These are phyloP conservation scores for Neltuma alba DNA, from an alignment of 306 rosid genomes.

Conservation along the genomic window DNA sequence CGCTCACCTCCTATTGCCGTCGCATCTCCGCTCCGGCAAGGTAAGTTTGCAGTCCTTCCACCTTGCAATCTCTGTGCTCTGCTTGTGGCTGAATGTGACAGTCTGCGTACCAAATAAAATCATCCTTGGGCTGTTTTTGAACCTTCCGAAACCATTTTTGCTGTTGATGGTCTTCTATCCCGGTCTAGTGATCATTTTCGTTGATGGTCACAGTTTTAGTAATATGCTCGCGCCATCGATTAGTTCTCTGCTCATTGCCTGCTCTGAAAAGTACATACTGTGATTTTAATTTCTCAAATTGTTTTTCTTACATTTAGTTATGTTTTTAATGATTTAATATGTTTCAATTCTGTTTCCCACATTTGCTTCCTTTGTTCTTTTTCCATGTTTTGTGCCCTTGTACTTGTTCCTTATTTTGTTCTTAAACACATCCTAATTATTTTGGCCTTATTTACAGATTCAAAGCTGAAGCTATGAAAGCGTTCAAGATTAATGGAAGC, in stretches of 20 bases:
- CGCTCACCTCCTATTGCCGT: too few relatives aligned
- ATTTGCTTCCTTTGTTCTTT: not conserved
- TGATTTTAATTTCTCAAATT: not conserved
- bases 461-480: constrained; percentile 60
- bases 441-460: constrained; percentile 20
- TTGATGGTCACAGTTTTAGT: not conserved
- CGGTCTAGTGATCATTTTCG: not conserved
- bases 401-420: not conserved
- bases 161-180: not conserved
- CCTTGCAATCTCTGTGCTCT: not conserved
- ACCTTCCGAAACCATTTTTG: not conserved
- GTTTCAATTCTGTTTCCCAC: not conserved
- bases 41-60: not conserved
- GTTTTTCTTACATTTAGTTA: not conserved
- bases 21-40: not conserved
- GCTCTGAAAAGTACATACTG: not conserved
- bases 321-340: not conserved
- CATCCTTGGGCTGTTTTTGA: not conserved
- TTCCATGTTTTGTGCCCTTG: not conserved
- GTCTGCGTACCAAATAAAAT: not conserved
- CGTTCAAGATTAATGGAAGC: constrained; percentile 56
- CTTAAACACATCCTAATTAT: not conserved
- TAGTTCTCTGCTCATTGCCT: not conserved
- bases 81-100: not conserved
- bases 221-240: not conserved